These are phyloP conservation scores for Dictyophora rubrovolvata DNA, from an alignment of 768 basidiomycete genomes.

Conservation along the genomic window DNA sequence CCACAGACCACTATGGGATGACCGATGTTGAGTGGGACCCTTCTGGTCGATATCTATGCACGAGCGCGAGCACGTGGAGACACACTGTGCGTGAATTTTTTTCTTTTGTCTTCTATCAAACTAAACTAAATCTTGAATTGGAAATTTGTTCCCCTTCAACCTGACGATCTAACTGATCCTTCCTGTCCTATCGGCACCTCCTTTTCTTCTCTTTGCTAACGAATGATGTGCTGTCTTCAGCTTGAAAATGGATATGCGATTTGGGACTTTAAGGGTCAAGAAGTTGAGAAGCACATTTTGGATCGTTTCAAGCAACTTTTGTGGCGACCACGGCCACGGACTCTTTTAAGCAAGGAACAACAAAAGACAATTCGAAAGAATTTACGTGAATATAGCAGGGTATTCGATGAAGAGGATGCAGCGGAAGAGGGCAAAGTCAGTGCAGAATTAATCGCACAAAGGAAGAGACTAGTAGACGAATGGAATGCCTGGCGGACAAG, in stretches of 20 bases:
- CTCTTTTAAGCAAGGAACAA: conserved; percentile 77
- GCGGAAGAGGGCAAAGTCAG: conserved; percentile 91
- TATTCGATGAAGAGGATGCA: conserved; percentile 95
- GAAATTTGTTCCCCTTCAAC: conserved; percentile 1
- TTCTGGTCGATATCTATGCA: conserved; percentile 84
- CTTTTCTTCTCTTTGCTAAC: conserved; percentile 3
- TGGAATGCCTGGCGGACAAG: conserved; percentile 95
- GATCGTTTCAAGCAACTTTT: conserved; percentile 99
- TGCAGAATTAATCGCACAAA: conserved; percentile 82
- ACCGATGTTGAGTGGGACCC: conserved; percentile 99
- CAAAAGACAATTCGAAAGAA: conserved; percentile 81
- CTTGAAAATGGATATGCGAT: conserved; percentile 93
- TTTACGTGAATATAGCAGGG: conserved; percentile 80
- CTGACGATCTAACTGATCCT: background rate
- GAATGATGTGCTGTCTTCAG: conserved; percentile 31
- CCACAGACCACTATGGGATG: conserved; percentile 91
- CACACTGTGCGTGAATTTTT: conserved; percentile 56
- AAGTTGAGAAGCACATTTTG: conserved; percentile 76
- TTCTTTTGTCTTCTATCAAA: background rate
- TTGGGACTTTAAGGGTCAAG: conserved; percentile 98
- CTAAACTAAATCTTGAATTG: conserved; percentile 6
- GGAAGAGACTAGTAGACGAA: conserved; percentile 90
- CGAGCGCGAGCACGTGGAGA: conserved; percentile 91
- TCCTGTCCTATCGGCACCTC: conserved; percentile 2
- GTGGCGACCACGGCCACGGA: conserved; percentile 93